Evolutionary conservation across 768 basidiomycete genomes (phyloP), one percentile per base, ranked within the genome.

Genomic region (Crepidotus variabilis): DNA sequence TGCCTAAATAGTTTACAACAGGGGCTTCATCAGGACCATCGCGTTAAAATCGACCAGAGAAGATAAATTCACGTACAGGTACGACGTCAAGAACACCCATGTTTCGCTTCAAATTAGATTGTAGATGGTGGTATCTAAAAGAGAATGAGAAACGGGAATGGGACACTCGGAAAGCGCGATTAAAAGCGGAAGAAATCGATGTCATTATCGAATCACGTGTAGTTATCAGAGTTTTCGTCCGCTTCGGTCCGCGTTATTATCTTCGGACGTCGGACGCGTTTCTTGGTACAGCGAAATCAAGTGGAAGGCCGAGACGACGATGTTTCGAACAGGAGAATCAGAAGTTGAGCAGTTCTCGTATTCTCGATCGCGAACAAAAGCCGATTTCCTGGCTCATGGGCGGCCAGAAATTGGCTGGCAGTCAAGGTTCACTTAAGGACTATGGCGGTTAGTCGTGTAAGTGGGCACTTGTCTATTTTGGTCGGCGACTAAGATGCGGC

Each of bases 31-130:
- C 43, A 16, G 23, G 14, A 16, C 56, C 54, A 33, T 21, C 20
- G 14, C 7, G n/a, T 51, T 36, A 21, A 18, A 13, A 13, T 9
- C 43, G 0, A 45, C 14, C 20, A 23, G 21, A 28, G 33, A 23
- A 45, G 32, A 7, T 47, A 28, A 23, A 10, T 20, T 11, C 34
- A 77, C 88, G 61, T 69, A 93, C 90, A 53, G 91, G 90, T 61
- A 93, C 88, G 67, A 91, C 80, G 67, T 92, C 90, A 69, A 92
- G 87, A 65, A 91, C 72, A 65, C 90, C 90, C 90, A 91, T 91
- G 56, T 43, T 73, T 32, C 16, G 36, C 23, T 53, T 28, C 3
- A 21, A 28, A 46, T 20, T 55, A 48, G 24, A 35, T n/a, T 39
- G 48, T 16, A 50, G 47, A 52, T 33, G 43, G 46, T 52, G 16